These are phyloP conservation scores for Eucalyptus viminalis DNA, from an alignment of 345 rosid species.

Conservation along the genomic window DNA sequence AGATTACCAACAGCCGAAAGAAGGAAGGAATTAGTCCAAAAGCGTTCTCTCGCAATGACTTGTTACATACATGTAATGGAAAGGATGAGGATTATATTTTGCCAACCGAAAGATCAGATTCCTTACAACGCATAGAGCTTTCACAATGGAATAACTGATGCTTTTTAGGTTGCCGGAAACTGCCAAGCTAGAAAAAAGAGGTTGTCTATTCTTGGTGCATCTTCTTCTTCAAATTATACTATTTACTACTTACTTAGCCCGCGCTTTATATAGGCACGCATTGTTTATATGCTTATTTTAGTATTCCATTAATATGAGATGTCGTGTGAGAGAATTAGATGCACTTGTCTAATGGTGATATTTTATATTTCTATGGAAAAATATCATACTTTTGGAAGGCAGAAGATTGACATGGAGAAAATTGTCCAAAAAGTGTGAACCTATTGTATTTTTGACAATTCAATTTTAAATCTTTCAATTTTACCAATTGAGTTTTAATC, in stretches of 20 bases:
- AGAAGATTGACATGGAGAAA: no score
- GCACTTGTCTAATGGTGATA: no score
- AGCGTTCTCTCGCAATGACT: neutral
- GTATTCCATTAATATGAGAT: no score
- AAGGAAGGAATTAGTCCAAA: neutral
- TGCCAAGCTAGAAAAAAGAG: neutral
- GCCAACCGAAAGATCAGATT: neutral
- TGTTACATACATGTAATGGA: neutral
- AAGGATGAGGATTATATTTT: neutral
- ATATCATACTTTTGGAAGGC: no score
- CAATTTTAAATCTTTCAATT: no score
- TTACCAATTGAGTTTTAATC: rapidly evolving
- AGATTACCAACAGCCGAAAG: neutral
- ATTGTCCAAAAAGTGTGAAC: no score
- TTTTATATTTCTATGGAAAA: no score
- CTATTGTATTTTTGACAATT: no score
- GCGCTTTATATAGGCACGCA: neutral
- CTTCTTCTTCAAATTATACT: neutral
- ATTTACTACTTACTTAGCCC: neutral
- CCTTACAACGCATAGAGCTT: neutral
- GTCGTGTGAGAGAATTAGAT: no score
- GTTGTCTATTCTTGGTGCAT: neutral
- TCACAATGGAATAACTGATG: neutral
- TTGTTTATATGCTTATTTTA: neutral
- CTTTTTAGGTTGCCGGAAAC: neutral